phyloP scores from a whole-genome alignment of 2,329 filamentous ascomycete genomes.

The Sphaerulina vaccinii region DNA sequence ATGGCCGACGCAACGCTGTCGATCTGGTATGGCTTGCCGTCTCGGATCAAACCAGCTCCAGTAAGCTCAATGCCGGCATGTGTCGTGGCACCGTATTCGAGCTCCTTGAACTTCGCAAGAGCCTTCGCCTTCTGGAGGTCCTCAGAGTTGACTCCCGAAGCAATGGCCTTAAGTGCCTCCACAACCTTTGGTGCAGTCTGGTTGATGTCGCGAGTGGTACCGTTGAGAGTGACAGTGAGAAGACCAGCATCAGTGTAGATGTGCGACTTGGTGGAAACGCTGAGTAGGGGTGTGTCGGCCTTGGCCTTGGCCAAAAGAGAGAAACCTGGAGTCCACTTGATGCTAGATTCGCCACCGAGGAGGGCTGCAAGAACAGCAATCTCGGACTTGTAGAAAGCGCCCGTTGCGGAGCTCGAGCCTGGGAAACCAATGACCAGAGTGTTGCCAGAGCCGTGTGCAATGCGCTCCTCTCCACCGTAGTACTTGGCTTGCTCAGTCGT shows the following conservation, averaged over 20 bases:
- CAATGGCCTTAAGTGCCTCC: slow-evolving; percentile 77
- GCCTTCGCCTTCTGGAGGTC: slow-evolving; percentile 89
- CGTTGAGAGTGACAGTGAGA: slow-evolving; percentile 76
- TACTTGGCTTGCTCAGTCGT: slow-evolving; percentile 73
- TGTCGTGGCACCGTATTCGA: slow-evolving; percentile 77
- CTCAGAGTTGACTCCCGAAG: slow-evolving; percentile 70
- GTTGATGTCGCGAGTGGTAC: slow-evolving; percentile 69
- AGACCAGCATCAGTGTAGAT: slow-evolving; percentile 94
- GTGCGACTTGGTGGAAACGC: slow-evolving; percentile 71
- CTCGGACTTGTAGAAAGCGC: slow-evolving; percentile 81
- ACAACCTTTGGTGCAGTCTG: slow-evolving; percentile 73
- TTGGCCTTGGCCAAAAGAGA: slow-evolving; percentile 81
- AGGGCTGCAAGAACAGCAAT: slow-evolving; percentile 82
- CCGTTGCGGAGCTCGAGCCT: slow-evolving; percentile 73
- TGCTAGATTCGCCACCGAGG: slow-evolving; percentile 82
- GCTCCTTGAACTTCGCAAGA: slow-evolving; percentile 86
- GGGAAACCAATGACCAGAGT: slow-evolving; percentile 89
- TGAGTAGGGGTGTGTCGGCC: slow-evolving; percentile 63
- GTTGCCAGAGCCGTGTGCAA: slow-evolving; percentile 73
- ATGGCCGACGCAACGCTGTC: slow-evolving; percentile 75
- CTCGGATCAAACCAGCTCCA: slow-evolving; percentile 78
- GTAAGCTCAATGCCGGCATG: slow-evolving; percentile 77
- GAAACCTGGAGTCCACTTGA: slow-evolving; percentile 96
- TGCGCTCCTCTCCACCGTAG: slow-evolving; percentile 91
- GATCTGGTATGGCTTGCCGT: slow-evolving; percentile 79